Evolutionary conservation across 2,329 filamentous ascomycete species (phyloP).

Genomic region (Exophiala lecanii-corni): DNA sequence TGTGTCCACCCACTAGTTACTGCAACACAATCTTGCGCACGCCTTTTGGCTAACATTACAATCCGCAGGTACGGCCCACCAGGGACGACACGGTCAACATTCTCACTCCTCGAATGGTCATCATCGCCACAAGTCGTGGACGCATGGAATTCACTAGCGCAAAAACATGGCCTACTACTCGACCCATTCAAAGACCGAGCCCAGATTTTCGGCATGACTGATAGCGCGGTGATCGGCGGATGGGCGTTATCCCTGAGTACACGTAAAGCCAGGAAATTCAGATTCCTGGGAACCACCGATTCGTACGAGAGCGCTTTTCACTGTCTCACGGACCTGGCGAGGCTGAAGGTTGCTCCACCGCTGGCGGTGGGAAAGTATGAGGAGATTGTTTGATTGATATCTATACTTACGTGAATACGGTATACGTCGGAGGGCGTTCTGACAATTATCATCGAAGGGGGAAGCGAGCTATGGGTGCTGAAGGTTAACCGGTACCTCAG

Average conservation of each 20-base stretch:
- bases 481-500: too few species aligned
- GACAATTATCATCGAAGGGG: too few species aligned
- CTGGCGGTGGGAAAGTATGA: conserved; percentile 4
- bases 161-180: conserved; percentile 36
- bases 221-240: conserved; percentile 15
- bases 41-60: background rate
- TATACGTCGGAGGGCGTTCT: too few species aligned
- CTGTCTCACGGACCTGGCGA: conserved; percentile 10
- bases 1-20: too few species aligned
- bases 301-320: conserved; percentile 25
- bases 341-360: conserved; percentile 10
- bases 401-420: too few species aligned
- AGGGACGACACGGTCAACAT: conserved; percentile 36
- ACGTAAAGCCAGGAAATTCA: conserved; percentile 29
- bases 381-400: background rate
- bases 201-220: conserved; percentile 15
- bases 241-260: conserved; percentile 25
- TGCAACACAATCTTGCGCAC: too few species aligned
- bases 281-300: conserved; percentile 33
- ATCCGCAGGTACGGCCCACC: conserved; percentile 40
- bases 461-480: too few species aligned
- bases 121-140: conserved; percentile 38
- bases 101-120: conserved; percentile 45
- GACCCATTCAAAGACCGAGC: conserved; percentile 17
- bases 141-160: conserved; percentile 43